Percentiles rank a stretch among this genome's conserved stretches.
phyloP scores from a whole-genome alignment of 805 yeast species.

The Saccharomycodes ludwigii region DNA sequence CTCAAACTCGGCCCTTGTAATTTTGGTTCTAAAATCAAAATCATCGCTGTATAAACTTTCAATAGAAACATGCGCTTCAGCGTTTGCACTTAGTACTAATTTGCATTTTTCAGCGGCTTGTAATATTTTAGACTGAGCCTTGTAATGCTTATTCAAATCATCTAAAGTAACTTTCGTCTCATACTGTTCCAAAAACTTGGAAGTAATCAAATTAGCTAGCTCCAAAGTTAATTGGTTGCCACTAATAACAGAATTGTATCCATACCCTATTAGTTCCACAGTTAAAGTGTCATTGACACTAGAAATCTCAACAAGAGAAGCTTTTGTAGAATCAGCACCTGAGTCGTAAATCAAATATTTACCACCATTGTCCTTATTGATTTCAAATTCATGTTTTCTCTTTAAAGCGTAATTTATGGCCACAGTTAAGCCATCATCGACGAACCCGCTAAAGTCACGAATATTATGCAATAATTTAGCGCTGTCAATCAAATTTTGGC shows the following conservation, averaged over 20 bases:
- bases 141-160: conserved; percentile 34
- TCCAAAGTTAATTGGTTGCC: conserved; percentile 64
- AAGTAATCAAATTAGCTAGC: conserved; percentile 47
- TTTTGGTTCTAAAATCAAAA: conserved; percentile 50
- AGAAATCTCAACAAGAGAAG: conserved; percentile 55
- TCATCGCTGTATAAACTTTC: conserved; percentile 61
- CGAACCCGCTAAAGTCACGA: conserved; percentile 45
- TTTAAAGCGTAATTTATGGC: conserved; percentile 63
- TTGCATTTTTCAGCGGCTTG: conserved; percentile 87
- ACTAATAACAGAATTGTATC: conserved; percentile 55
- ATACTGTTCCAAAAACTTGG: conserved; percentile 34
- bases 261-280: conserved; percentile 63
- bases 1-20: conserved; percentile 81
- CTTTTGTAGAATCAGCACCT: conserved; percentile 88
- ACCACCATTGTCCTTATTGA: conserved; percentile 31
- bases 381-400: conserved; percentile 33
- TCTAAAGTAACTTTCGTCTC: conserved; percentile 8
- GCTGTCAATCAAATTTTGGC: conserved; percentile 61
- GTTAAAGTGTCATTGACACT: conserved; percentile 30
- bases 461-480: conserved; percentile 60
- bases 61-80: conserved; percentile 62
- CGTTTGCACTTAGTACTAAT: conserved; percentile 74
- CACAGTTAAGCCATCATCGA: conserved; percentile 88
- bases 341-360: conserved; percentile 71
- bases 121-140: conserved; percentile 54